Conservation (phyloP, 2,329 filamentous ascomycete genomes). For the Aspergillus fumigatiaffinis region DNA sequence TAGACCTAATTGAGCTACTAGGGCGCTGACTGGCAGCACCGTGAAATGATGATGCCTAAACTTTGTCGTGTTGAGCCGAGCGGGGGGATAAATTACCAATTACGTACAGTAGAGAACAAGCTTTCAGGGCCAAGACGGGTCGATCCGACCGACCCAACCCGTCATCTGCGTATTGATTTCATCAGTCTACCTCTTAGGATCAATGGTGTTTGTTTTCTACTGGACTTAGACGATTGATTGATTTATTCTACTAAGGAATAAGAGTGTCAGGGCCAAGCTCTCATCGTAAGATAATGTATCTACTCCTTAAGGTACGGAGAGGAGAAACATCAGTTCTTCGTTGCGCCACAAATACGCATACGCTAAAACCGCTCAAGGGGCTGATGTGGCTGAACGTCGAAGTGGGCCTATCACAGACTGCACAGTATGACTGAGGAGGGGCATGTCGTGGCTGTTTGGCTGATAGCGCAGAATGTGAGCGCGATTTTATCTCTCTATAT, state of each 20-base stretch:
- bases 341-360: no score
- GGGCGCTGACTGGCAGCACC: no score
- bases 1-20: no score
- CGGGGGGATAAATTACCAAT: background rate
- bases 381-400: background rate
- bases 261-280: no score
- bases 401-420: background rate
- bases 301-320: background rate
- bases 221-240: no score
- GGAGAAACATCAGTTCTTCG: no score
- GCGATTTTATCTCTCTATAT: no score
- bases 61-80: background rate
- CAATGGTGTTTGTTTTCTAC: no score
- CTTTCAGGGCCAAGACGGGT: conserved; percentile 20
- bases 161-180: background rate
- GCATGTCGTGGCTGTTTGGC: background rate
- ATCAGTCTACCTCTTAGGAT: no score
- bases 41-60: background rate
- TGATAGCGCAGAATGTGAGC: no score
- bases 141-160: conserved; percentile 10
- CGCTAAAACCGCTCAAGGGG: background rate
- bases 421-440: background rate
- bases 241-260: no score
- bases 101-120: conserved; percentile 3
- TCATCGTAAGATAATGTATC: background rate